Conservation (phyloP, 345 rosid species). For the Raphanus raphanistrum region DNA sequence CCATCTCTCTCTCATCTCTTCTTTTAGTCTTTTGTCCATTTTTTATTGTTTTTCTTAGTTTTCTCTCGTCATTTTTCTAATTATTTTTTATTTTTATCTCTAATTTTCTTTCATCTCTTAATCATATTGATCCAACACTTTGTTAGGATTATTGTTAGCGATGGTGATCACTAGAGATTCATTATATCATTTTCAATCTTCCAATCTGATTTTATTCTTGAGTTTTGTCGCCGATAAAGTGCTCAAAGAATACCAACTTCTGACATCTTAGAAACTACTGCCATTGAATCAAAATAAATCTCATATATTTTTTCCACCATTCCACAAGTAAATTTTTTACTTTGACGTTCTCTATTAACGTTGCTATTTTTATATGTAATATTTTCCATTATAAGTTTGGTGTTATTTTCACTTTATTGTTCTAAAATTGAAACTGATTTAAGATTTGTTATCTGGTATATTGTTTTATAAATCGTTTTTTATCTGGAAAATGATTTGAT, state of each 20-base stretch:
- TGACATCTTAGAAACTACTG: background rate
- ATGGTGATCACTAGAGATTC: too few species aligned
- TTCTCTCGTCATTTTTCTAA: too few species aligned
- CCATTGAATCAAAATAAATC: background rate
- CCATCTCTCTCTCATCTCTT: too few species aligned
- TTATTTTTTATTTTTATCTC: too few species aligned
- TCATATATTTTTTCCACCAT: background rate
- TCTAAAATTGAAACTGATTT: background rate
- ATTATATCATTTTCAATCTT: too few species aligned
- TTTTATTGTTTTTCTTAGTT: too few species aligned
- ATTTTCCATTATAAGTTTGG: background rate
- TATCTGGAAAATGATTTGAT: background rate
- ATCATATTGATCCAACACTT: background rate
- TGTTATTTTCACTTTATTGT: background rate
- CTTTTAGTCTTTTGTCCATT: too few species aligned
- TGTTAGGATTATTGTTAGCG: too few species aligned
- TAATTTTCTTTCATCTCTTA: background rate
- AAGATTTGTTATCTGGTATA: background rate
- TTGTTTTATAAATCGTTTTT: background rate
- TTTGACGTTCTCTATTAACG: background rate
- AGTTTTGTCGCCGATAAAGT: too few species aligned
- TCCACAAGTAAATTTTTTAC: too few species aligned
- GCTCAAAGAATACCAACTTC: background rate
- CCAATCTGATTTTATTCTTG: too few species aligned
- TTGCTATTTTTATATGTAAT: background rate